These are phyloP conservation scores for Tuber indicum DNA, from an alignment of 495 filamentous ascomycete genomes.

Conservation along the genomic window DNA sequence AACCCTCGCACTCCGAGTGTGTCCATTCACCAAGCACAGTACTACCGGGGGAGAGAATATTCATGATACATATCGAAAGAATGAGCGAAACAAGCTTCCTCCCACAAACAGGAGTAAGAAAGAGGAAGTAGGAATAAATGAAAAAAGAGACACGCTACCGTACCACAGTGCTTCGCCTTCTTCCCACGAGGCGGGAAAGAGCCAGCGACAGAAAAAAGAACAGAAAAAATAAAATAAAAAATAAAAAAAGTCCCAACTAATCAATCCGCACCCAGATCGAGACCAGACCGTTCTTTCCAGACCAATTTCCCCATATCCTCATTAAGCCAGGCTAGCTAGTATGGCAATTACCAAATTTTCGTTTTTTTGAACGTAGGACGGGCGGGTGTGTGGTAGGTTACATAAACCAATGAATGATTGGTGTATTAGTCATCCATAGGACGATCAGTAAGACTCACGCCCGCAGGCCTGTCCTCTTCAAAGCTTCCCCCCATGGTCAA, in stretches of 20 bases:
- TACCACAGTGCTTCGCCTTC: neutral
- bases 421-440: constrained; percentile 69
- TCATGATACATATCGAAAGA: neutral
- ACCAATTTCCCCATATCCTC: neutral
- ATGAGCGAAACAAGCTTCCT: neutral
- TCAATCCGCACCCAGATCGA: neutral
- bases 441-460: constrained; percentile 73
- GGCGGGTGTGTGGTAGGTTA: neutral
- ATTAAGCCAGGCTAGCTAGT: neutral
- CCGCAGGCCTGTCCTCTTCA: constrained; percentile 44
- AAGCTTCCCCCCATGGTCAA: constrained; percentile 41
- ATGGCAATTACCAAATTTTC: neutral
- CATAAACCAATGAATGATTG: neutral
- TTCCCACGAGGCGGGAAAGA: neutral
- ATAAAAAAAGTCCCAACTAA: neutral
- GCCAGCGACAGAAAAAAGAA: neutral
- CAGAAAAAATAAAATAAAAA: neutral
- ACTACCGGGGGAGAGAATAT: neutral
- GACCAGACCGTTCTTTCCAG: neutral
- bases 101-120: neutral
- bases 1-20: neutral
- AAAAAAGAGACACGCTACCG: neutral
- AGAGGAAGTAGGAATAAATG: neutral
- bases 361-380: neutral
- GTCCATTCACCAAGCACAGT: neutral